Evolutionary conservation across 805 yeast genomes (phyloP).

Genomic region (Kodamaea kakaduensis): DNA sequence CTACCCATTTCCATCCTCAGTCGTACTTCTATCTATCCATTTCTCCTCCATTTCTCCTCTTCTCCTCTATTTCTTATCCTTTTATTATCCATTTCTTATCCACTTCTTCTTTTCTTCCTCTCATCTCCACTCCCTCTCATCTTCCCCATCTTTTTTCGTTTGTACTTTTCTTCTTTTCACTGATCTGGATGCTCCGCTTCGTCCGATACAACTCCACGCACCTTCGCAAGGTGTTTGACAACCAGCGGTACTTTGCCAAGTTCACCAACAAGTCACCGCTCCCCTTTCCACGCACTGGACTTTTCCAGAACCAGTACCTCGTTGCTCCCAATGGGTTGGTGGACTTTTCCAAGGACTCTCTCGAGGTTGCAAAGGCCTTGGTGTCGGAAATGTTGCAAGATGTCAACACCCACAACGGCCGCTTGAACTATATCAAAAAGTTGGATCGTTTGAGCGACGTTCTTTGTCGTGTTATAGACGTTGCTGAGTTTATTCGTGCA

Average conservation of each 20-base stretch:
- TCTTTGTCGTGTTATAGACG: constrained; percentile 87
- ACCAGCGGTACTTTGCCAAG: constrained; percentile 50
- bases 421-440: constrained; percentile 48
- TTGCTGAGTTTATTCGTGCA: constrained; percentile 87
- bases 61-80: too few relatives aligned
- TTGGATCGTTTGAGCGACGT: constrained; percentile 85
- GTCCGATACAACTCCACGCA: too few relatives aligned
- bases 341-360: constrained; percentile 61
- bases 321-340: constrained; percentile 66
- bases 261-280: constrained; percentile 34
- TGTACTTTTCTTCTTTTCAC: too few relatives aligned
- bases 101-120: too few relatives aligned
- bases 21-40: too few relatives aligned
- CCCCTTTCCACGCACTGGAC: constrained; percentile 43
- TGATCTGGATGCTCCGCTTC: too few relatives aligned
- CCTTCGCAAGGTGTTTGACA: constrained; percentile 55
- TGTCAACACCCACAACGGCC: constrained; percentile 40
- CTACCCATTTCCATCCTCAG: too few relatives aligned
- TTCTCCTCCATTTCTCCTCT: too few relatives aligned
- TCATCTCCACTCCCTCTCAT: too few relatives aligned
- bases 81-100: too few relatives aligned
- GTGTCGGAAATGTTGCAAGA: constrained; percentile 50
- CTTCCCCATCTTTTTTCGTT: too few relatives aligned
- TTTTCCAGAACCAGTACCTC: constrained; percentile 71
- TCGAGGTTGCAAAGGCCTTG: constrained; percentile 60